These are phyloP conservation scores for Xenosphaeropsis pyriputrescens DNA, from an alignment of 2,329 filamentous ascomycete genomes.

Conservation along the genomic window DNA sequence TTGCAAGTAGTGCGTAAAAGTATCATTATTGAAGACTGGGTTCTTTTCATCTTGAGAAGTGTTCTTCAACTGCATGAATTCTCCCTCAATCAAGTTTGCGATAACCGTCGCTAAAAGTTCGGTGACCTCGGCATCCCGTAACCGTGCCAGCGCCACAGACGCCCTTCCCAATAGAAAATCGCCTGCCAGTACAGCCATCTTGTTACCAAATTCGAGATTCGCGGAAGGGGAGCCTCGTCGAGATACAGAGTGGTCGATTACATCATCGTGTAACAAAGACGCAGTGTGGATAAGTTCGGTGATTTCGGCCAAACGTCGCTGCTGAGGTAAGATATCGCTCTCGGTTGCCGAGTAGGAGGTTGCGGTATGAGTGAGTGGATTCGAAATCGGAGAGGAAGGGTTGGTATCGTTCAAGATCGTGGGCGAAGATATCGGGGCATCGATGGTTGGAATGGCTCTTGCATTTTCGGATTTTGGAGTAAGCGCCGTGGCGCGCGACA, in stretches of 20 bases:
- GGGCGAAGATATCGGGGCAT: constrained; percentile 43
- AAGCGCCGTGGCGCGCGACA: constrained; percentile 85
- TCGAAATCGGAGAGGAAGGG: constrained; percentile 40
- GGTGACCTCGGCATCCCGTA: constrained; percentile 86
- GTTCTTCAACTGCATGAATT: constrained; percentile 99
- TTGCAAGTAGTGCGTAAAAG: constrained; percentile 84
- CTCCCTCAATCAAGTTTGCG: constrained; percentile 92
- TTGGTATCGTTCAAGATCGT: constrained; percentile 68
- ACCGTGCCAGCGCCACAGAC: constrained; percentile 79
- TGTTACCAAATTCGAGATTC: constrained; percentile 94
- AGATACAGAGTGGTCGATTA: constrained; percentile 84
- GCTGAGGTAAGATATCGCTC: constrained; percentile 74
- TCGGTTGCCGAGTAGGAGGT: constrained; percentile 21
- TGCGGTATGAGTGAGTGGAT: constrained; percentile 29
- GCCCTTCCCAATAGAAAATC: constrained; percentile 89
- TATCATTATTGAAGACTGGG: constrained; percentile 76
- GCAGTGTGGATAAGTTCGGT: constrained; percentile 96
- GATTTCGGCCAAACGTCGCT: constrained; percentile 86
- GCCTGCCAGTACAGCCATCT: constrained; percentile 96
- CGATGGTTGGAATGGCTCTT: constrained; percentile 26
- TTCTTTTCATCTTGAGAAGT: constrained; percentile 76
- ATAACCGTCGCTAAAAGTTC: constrained; percentile 94
- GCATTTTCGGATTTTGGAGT: constrained; percentile 45
- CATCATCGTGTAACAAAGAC: constrained; percentile 92
- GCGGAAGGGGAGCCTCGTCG: constrained; percentile 75